phyloP scores from a whole-genome alignment of 108 stramenopile genomes.

The Cyclotella cryptica region DNA sequence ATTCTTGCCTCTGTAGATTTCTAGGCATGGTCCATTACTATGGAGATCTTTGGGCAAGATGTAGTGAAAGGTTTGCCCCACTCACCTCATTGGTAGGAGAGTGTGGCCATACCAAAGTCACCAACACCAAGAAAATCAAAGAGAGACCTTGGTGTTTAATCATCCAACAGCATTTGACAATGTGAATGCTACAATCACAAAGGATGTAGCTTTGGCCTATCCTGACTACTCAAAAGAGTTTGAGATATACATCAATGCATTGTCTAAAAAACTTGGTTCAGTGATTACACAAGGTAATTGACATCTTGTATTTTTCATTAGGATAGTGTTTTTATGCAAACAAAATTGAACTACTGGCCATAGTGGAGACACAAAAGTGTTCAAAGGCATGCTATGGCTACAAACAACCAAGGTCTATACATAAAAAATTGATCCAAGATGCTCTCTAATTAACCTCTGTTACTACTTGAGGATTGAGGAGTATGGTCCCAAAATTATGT shows the following conservation, averaged over 20 bases:
- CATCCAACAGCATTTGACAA: background rate
- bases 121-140: too few relatives aligned
- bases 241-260: background rate
- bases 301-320: background rate
- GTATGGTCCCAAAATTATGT: background rate
- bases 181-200: background rate
- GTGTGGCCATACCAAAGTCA: background rate
- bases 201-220: background rate
- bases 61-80: background rate
- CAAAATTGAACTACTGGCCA: background rate
- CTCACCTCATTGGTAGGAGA: background rate
- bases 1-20: slow-evolving; percentile 21
- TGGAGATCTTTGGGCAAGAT: background rate
- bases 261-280: background rate
- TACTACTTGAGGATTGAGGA: background rate
- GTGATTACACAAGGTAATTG: background rate
- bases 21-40: background rate
- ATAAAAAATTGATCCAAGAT: background rate
- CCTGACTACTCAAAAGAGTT: background rate
- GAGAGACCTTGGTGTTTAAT: background rate
- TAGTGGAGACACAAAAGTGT: background rate
- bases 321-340: background rate
- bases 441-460: background rate
- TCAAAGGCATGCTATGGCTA: background rate
- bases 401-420: background rate